phyloP scores from a whole-genome alignment of 2,329 filamentous ascomycete species.

The Mollisia scopiformis region DNA sequence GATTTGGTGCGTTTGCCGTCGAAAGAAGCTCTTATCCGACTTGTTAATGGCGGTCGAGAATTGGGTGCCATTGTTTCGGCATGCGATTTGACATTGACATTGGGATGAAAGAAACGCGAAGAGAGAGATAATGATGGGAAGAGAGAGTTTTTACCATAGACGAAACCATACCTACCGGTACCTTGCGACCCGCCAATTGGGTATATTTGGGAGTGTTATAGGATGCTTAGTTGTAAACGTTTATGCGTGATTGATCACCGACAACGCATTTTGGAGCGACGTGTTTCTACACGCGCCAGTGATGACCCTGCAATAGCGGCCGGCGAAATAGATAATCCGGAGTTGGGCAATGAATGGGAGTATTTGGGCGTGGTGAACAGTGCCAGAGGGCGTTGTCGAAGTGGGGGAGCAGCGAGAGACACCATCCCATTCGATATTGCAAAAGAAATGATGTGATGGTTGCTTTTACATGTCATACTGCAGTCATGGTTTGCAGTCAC shows the following conservation, averaged over 20 bases:
- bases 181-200: constrained; percentile 20
- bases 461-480: constrained; percentile 4
- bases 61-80: constrained; percentile 24
- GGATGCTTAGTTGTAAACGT: constrained; percentile 20
- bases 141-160: constrained; percentile 9
- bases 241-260: constrained; percentile 23
- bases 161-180: constrained; percentile 10
- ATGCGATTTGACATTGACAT: background rate
- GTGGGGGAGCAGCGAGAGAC: background rate
- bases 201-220: constrained; percentile 28
- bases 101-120: background rate
- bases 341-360: background rate
- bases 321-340: background rate
- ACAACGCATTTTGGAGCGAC: constrained; percentile 21
- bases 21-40: constrained; percentile 34
- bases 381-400: background rate
- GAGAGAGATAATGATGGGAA: constrained; percentile 1
- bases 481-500: background rate
- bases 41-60: constrained; percentile 35
- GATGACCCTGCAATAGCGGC: constrained; percentile 4
- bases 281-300: constrained; percentile 25
- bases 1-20: constrained; percentile 32
- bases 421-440: background rate
- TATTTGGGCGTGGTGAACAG: constrained; percentile 1
- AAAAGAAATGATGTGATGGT: background rate